Conservation (phyloP, 768 basidiomycete genomes). For the Filobasidium floriforme region DNA sequence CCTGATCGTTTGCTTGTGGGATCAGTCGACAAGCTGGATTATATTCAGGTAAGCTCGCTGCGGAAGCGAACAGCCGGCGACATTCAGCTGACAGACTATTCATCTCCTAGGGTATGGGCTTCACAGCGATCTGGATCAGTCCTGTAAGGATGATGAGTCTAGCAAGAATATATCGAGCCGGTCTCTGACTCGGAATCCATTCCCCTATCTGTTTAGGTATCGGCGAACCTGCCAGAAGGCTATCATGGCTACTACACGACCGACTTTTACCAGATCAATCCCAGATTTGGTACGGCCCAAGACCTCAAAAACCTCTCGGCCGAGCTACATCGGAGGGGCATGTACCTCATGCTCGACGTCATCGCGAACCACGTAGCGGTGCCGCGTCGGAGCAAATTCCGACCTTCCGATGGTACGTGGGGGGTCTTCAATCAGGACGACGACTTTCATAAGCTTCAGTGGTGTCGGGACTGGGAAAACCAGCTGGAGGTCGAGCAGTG, state of each 20-base stretch:
- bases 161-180: constrained; percentile 24
- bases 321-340: constrained; percentile 63
- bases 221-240: constrained; percentile 46
- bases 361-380: constrained; percentile 79
- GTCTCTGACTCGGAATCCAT: constrained; percentile 49
- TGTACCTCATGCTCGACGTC: constrained; percentile 78
- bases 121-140: constrained; percentile 79
- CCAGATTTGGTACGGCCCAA: constrained; percentile 62
- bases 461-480: constrained; percentile 59
- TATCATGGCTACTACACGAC: constrained; percentile 41
- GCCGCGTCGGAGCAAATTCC: constrained; percentile 55
- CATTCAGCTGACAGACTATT: background rate
- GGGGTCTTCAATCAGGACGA: constrained; percentile 47
- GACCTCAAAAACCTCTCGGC: constrained; percentile 62
- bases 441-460: constrained; percentile 70
- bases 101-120: constrained; percentile 53
- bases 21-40: constrained; percentile 58
- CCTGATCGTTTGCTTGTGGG: background rate
- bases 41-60: constrained; percentile 53
- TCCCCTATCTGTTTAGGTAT: background rate
- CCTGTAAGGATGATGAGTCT: constrained; percentile 70
- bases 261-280: constrained; percentile 50
- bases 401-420: constrained; percentile 40
- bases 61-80: no score
- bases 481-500: constrained; percentile 64